Conservation (phyloP, 805 yeast genomes). For the Starmerella tilneyi region DNA sequence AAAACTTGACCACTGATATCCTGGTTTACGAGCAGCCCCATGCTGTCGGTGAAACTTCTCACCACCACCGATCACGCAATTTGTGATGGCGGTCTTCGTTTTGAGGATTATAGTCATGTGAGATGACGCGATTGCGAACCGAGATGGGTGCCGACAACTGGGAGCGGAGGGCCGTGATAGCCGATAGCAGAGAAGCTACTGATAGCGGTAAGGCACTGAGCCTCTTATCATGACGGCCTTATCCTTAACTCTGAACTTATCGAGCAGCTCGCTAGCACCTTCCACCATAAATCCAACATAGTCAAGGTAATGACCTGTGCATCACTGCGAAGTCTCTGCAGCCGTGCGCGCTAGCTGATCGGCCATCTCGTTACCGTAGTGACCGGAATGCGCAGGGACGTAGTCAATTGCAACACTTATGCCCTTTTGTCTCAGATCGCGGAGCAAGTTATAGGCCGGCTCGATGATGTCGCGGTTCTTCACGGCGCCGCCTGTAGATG, state of each 20-base stretch:
- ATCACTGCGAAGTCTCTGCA: slow-evolving; percentile 13
- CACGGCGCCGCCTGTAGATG: slow-evolving; percentile 38
- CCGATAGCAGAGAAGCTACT: not conserved
- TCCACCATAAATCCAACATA: too few species aligned
- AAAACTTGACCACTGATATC: slow-evolving; percentile 20
- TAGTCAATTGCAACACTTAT: slow-evolving; percentile 41
- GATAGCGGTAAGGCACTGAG: too few species aligned
- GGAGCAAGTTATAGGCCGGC: slow-evolving; percentile 32
- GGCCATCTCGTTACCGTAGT: slow-evolving; percentile 64
- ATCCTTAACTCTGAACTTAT: too few species aligned
- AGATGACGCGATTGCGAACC: not conserved
- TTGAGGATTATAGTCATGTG: not conserved
- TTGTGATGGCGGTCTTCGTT: not conserved
- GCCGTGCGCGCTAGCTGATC: slow-evolving; percentile 65
- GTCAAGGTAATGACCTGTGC: not conserved
- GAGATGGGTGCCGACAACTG: too few species aligned
- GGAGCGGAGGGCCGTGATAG: too few species aligned
- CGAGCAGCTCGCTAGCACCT: too few species aligned
- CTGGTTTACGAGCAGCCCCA: slow-evolving; percentile 23
- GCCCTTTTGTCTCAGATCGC: slow-evolving; percentile 27
- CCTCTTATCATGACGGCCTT: too few species aligned
- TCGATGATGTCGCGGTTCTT: slow-evolving; percentile 45
- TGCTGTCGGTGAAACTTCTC: not conserved
- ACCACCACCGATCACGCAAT: slow-evolving; percentile 2
- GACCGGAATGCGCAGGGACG: slow-evolving; percentile 65